Evolutionary conservation across 2,329 filamentous ascomycete genomes (phyloP), one percentile per base, ranked within the genome.

Genomic region (Immersiporthe knoxdaviesiana): DNA sequence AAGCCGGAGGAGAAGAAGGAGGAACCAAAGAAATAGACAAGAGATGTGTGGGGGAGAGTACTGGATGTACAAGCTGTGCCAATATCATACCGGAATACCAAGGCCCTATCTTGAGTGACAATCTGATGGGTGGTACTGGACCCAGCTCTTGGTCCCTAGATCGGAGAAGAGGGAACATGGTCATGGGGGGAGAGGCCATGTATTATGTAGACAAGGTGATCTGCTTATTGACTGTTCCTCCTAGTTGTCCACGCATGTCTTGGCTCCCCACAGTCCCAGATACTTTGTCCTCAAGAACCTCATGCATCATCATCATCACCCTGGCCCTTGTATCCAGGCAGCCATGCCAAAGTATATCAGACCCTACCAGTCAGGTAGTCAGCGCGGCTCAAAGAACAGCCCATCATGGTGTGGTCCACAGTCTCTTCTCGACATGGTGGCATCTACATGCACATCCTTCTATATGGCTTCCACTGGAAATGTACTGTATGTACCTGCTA

Each of bases 1-100:
- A 97, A 97, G 84, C 95, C 96, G 5, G 96, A 99, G 83, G 91
- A 93, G 77, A 93, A 93, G 85, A 90, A 92, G 79, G 92, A 94
- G 80, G 92, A 95, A 82, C 88, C 91, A 76, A 97, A 97, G 91
- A 97, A 97, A 85, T 95, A 93, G 83, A 78, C 37, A 21, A n/a
- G n/a, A n/a, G 44, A 47, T 16, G 7, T 61, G 30, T n/a, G n/a
- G n/a, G n/a, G n/a, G 35, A 8, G 68, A 41, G 67, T 56, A 21
- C 64, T 58, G 67, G 37, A 72, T 79, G 78, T 79, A 79, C 67
- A 78, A 79, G 78, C 72, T 61, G 54, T 72, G 65, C 68, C 68
- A 69, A 67, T 64, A 69, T n/a, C 24, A 72, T 54, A 66, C 47
- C 58, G 41, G 50, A 39, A 35, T 56, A 24, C 59, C 47, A 30